A percentile compares a stretch with the other conserved stretches of the same genome.
Conservation (phyloP, 352 stramenopile genomes). For the Pythium insidiosum region DNA sequence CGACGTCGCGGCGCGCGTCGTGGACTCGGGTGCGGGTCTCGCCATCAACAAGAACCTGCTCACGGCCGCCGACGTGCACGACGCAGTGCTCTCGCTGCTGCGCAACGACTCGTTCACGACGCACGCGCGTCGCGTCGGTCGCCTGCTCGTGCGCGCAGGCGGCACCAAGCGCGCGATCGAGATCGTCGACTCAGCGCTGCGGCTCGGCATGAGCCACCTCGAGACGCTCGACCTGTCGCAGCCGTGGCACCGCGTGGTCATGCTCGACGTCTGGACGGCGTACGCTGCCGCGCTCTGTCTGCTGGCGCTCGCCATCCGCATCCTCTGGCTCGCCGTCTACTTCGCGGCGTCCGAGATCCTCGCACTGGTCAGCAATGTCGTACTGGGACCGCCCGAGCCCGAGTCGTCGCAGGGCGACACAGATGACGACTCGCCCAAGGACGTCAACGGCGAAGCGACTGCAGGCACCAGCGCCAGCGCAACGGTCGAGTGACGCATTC, state of each 20-base stretch:
- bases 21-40: conserved; percentile 62
- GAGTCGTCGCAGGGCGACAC: neutral
- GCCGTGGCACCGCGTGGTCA: conserved; percentile 70
- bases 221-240: conserved; percentile 54
- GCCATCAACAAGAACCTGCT: conserved; percentile 70
- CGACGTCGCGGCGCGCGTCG: conserved; percentile 72
- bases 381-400: conserved; percentile 24
- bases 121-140: conserved; percentile 40
- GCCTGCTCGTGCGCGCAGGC: conserved; percentile 46
- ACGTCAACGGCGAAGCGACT: neutral
- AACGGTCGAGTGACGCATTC: too few relatives aligned
- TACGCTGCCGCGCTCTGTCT: conserved; percentile 67
- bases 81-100: conserved; percentile 34
- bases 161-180: conserved; percentile 53
- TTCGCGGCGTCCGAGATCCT: conserved; percentile 42
- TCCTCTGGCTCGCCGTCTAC: conserved; percentile 64
- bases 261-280: conserved; percentile 78
- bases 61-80: conserved; percentile 39
- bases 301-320: conserved; percentile 43
- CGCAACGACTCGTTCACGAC: conserved; percentile 35
- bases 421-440: neutral
- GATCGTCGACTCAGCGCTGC: conserved; percentile 58
- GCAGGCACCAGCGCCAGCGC: conserved; percentile 1
- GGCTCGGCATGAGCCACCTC: conserved; percentile 48
- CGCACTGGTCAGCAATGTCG: conserved; percentile 23